Evolutionary conservation across 768 basidiomycete species (phyloP), one percentile per base, ranked within the genome.

Genomic region (Galerina marginata): DNA sequence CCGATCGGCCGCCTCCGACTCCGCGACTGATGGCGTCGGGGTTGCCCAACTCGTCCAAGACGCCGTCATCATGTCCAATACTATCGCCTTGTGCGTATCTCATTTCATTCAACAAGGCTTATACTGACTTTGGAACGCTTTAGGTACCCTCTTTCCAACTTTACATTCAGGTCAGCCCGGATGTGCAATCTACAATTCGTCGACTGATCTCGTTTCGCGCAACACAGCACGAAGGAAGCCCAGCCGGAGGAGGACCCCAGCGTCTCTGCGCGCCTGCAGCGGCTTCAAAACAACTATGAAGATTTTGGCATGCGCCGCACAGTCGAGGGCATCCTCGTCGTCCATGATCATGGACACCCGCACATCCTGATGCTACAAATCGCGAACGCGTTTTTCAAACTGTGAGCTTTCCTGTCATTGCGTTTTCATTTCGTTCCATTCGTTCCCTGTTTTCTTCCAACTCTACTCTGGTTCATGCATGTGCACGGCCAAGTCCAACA

Each of bases 361-460:
- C 96, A 99, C 69, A 94, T 99, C 62, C 86, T 99, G 65, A 95
- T 99, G 90, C 85, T 98, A 5, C 97, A 99, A 71, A 97, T 99
- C 71, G 97, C 96, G 20, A 98, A 97, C 73, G 95, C 95, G 14
- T 99, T 99, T 76, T 99, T 98, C 84, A 98, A 99, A 75, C 87
- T 99, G 94, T 95, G 68, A 68, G 91, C 80, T 6, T 47, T 43
- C 38, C 59, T 53, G 40, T 45, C 26, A 20, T 54, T 4, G 11
- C 56, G 14, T 16, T 11, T 59, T 40, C 33, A n/a, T 37, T 37
- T 61, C 39, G 46, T 37, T 47, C 56, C 20, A 20, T 20, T 45
- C 48, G 40, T 14, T 16, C 16, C 45, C 29, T 39, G 36, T 46
- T 12, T 16, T 25, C 16, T 39, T 52, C 47, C 20, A 15, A 23